These are phyloP conservation scores for Iberis pinnata DNA, from an alignment of 345 rosid genomes.

Conservation along the genomic window DNA sequence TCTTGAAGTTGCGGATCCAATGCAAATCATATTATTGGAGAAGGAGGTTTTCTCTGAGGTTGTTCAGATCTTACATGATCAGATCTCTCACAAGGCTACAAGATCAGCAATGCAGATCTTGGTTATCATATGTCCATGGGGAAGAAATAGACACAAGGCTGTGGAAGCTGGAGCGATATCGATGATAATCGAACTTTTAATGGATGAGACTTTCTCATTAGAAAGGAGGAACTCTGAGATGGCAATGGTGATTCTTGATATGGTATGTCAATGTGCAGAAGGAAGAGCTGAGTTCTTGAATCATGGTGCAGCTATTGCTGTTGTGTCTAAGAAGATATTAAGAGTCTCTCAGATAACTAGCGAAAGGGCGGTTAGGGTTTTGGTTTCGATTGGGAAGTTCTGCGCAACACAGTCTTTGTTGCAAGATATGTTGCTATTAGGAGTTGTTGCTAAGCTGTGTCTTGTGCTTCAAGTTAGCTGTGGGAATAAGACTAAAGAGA, in stretches of 20 bases:
- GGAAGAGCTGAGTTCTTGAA: constrained; percentile 67
- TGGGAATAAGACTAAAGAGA: constrained; percentile 43
- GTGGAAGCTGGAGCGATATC: constrained; percentile 55
- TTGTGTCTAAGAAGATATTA: constrained; percentile 70
- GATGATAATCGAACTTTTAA: constrained; percentile 53
- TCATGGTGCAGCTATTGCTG: constrained; percentile 63
- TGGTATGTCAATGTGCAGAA: constrained; percentile 60
- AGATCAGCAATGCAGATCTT: constrained; percentile 54
- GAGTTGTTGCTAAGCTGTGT: constrained; percentile 67
- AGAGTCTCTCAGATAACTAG: constrained; percentile 60
- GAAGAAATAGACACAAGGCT: constrained; percentile 63
- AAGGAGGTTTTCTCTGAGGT: constrained; percentile 42
- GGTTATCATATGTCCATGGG: constrained; percentile 46
- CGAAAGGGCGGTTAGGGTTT: constrained; percentile 58
- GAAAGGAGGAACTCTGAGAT: constrained; percentile 49
- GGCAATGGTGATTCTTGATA: constrained; percentile 48
- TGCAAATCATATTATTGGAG: constrained; percentile 38
- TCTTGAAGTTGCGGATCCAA: constrained; percentile 54
- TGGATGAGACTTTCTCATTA: constrained; percentile 39
- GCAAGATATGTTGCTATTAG: constrained; percentile 69
- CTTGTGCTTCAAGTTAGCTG: constrained; percentile 55
- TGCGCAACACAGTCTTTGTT: constrained; percentile 43
- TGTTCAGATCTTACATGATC: constrained; percentile 44
- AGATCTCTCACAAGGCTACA: constrained; percentile 58
- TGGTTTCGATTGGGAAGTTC: constrained; percentile 50